These are phyloP conservation scores for Xylaria longipes DNA, from an alignment of 495 filamentous ascomycete genomes.

Conservation along the genomic window DNA sequence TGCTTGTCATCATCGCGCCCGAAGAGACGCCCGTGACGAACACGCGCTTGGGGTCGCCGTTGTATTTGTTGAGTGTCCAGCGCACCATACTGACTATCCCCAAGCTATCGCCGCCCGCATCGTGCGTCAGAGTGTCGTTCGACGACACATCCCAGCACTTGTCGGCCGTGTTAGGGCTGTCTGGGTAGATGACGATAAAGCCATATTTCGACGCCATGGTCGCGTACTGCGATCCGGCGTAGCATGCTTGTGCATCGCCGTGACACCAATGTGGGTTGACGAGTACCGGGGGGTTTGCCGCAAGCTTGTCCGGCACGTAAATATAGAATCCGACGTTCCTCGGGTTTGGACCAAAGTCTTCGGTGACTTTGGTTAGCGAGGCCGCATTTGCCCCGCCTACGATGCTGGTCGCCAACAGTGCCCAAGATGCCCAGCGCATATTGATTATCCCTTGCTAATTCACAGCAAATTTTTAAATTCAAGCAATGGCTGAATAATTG, in stretches of 20 bases:
- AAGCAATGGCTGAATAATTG: neutral
- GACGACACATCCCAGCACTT: constrained; percentile 67
- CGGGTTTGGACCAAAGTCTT: constrained; percentile 55
- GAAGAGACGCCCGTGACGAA: constrained; percentile 58
- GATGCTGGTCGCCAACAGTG: neutral
- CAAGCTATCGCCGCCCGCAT: constrained; percentile 64
- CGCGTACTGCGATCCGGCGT: constrained; percentile 46
- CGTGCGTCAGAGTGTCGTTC: constrained; percentile 57
- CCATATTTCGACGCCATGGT: constrained; percentile 57
- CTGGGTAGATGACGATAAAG: constrained; percentile 63
- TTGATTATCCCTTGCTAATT: neutral
- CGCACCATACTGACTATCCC: constrained; percentile 68
- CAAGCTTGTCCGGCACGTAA: constrained; percentile 59
- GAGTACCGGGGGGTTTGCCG: constrained; percentile 59
- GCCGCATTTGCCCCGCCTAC: constrained; percentile 20
- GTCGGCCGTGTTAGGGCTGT: constrained; percentile 53
- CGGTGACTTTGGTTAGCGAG: constrained; percentile 44
- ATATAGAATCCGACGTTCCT: constrained; percentile 61
- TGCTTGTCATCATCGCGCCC: constrained; percentile 60
- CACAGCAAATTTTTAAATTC: neutral
- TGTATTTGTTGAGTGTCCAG: constrained; percentile 52
- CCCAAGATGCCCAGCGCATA: constrained; percentile 20
- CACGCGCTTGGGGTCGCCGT: constrained; percentile 50
- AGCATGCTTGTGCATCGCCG: constrained; percentile 44
- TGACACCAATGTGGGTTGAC: constrained; percentile 64